phyloP scores from a whole-genome alignment of 371 early-diverging fungal species.

The Smittium mucronatum region DNA sequence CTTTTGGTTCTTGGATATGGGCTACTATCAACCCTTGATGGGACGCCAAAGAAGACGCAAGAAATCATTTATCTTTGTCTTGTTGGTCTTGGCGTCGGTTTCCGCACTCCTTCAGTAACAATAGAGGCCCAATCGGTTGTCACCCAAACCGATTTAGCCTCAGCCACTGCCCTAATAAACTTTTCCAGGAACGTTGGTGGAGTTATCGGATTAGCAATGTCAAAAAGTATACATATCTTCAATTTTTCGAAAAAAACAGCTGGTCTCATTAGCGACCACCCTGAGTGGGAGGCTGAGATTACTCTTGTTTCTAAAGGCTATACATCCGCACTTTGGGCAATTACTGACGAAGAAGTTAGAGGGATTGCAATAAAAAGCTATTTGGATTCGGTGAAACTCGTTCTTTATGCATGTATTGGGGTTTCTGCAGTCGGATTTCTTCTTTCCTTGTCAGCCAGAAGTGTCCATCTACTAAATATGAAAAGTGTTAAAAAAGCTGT shows the following conservation, averaged over 20 bases:
- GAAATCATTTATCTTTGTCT: neutral
- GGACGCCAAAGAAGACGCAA: no score
- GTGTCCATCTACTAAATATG: no score
- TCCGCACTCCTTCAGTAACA: slow-evolving; percentile 8
- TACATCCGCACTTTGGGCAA: neutral
- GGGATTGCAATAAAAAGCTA: neutral
- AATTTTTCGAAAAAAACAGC: neutral
- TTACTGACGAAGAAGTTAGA: neutral
- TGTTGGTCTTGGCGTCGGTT: slow-evolving; percentile 10
- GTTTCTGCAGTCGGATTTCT: neutral
- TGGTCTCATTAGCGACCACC: neutral
- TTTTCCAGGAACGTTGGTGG: slow-evolving; percentile 13
- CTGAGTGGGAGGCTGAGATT: neutral
- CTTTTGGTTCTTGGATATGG: slow-evolving; percentile 4
- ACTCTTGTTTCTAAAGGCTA: neutral
- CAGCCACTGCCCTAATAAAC: slow-evolving; percentile 2
- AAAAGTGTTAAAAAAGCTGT: no score
- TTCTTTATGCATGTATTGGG: neutral
- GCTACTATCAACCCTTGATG: neutral
- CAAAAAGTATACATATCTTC: slow-evolving; percentile 2
- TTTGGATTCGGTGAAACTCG: slow-evolving; percentile 1
- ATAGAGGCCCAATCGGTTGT: slow-evolving; percentile 11
- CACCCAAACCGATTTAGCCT: neutral
- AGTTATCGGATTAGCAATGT: slow-evolving; percentile 10
- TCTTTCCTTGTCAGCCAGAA: no score